Percentiles rank a stretch among this genome's conserved stretches.
Evolutionary conservation across 768 basidiomycete genomes (phyloP).

Genomic region (Polyporus arcularius): DNA sequence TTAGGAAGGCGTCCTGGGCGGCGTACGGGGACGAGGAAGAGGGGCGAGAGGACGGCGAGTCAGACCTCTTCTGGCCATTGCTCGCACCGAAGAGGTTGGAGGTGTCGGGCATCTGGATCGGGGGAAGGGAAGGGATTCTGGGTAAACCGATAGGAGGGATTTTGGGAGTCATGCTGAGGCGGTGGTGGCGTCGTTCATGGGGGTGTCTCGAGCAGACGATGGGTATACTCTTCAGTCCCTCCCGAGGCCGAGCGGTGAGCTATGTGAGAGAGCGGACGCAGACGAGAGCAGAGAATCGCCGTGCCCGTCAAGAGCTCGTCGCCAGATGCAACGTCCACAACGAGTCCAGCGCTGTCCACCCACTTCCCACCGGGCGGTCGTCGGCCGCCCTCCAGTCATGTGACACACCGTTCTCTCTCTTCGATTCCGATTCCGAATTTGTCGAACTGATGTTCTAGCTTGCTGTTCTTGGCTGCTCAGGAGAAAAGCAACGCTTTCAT

Average conservation of each 20-base stretch:
- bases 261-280: neutral
- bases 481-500: no score
- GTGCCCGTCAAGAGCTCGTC: constrained; percentile 8
- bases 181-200: constrained; percentile 17
- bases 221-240: constrained; percentile 5
- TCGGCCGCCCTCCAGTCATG: constrained; percentile 14
- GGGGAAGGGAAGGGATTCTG: constrained; percentile 44
- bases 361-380: neutral
- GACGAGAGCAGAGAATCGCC: constrained; percentile 1
- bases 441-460: no score
- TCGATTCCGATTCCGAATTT: neutral
- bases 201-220: constrained; percentile 7
- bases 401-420: constrained; percentile 3
- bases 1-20: constrained; percentile 30
- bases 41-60: constrained; percentile 43
- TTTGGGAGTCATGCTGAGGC: constrained; percentile 25
- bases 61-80: constrained; percentile 32
- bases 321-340: constrained; percentile 7
- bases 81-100: constrained; percentile 28
- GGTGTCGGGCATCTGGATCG: constrained; percentile 43
- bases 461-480: no score
- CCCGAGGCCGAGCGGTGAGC: neutral
- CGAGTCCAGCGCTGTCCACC: neutral
- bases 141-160: constrained; percentile 33
- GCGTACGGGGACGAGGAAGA: constrained; percentile 33